Base-by-base conservation (phyloP, 805 yeast species). In the Metschnikowia amazonensis region DNA sequence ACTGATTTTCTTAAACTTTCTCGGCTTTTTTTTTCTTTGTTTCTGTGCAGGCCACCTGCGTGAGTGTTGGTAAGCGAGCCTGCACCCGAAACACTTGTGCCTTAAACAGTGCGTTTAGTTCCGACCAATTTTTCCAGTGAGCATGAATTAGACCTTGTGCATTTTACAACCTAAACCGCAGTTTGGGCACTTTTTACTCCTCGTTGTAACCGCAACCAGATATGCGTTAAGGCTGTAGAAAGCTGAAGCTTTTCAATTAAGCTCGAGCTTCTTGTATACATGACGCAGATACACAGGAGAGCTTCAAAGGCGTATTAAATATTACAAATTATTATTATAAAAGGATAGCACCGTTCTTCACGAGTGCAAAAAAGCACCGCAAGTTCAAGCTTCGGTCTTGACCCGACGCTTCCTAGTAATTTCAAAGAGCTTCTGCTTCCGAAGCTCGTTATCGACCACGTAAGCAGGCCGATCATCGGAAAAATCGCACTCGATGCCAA, bases 401-500 rank as follows among this genome's bases (percentile, higher is more conserved):
- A 11, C 31, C 24, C 54, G 47, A 9, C 56, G 42, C 44, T 51
- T 53, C 21, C 48, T 49, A 7, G 47, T 49, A 25, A 70, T 63
- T 31, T 60, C 59, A 21, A 60, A 46, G 37, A 71, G 59, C 51
- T 71, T 71, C 42, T 64, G 63, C 44, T 60, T 60, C 29, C 72
- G 55, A 42, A 65, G 58, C 38, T 51, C 52, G 44, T 59, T 67
- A 44, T 71, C 66, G 36, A 57, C 57, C 3, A 71, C 74, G 48
- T 71, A 71, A 18, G 49, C 62, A 1, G 76, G 76, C 40, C 70
- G 68, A 5, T 60, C 64, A 2, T 59, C 48, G 8, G 68, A 64
- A 48, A 68, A 71, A 52, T 71, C 76, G 54, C 76, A 71, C 18
- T 55, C 58, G 27, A 71, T 63, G n/a, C 74, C 72, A 53, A 67